Base-by-base conservation (phyloP, 1,139 yeast species). In the Debaryomyces singareniensis region DNA sequence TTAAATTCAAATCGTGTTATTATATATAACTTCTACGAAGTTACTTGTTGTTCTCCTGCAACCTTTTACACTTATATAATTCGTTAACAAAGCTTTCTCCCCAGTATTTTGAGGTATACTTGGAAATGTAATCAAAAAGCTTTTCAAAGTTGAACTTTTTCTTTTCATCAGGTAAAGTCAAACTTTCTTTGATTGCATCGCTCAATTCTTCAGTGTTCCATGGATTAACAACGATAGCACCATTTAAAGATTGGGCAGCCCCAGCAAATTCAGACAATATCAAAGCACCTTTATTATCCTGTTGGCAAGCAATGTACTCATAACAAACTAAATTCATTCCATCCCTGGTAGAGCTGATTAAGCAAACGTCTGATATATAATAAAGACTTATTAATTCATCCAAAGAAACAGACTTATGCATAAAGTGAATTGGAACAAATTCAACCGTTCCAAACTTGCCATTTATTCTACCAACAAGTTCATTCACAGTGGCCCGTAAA, bases 291-390 rank as follows among this genome's bases (percentile, higher is more conserved):
- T 86, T 81, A 36, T 78, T 78, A 29, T 79, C 79, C 43, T 83
- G 75, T 55, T 91, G 99, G 51, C 97, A 89, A 1, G 98, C 96
- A 48, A 93, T 86, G 56, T 91, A 91, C 58, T 91, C 99, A 53
- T 86, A 91, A 33, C 93, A 78, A 25, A 91, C 99, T 48, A 91
- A 72, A 53, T 91, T 91, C 99, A 91, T 91, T 45, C 99, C 99
- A 52, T 91, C 99, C 49, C 99, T 74, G 1, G 99, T 91, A 3
- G 95, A 83, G 33, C 93, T 78, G 20, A 91, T 96, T 16, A 89
- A 61, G 53, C 98, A 93, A 20, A 86, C 95, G 47, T 93, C 98
- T 39, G 93, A 76, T 15, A 82, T 66, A 14, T 84, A 71, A 53
- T 93, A 93, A 35, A 93, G 71, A 16, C 96, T 77, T 38, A 91